These are phyloP conservation scores for Panaeolus cyanescens DNA, from an alignment of 768 basidiomycete genomes.

Conservation along the genomic window DNA sequence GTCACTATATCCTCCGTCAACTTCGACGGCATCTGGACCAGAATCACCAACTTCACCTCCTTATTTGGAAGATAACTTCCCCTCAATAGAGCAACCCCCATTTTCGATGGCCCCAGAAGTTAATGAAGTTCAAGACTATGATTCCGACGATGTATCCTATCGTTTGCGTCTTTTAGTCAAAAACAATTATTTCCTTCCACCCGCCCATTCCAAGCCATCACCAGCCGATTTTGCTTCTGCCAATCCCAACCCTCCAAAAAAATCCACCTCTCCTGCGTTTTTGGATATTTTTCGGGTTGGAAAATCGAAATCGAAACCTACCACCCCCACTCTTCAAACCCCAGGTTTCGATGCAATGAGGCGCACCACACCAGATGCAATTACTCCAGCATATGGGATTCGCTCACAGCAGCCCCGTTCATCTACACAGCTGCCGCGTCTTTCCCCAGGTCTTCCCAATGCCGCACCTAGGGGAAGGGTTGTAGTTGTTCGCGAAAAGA, in stretches of 20 bases:
- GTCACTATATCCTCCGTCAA: constrained; percentile 77
- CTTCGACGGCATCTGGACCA: constrained; percentile 61
- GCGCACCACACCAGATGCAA: constrained; percentile 68
- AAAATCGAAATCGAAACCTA: constrained; percentile 65
- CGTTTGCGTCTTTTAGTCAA: constrained; percentile 82
- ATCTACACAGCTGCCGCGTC: constrained; percentile 37
- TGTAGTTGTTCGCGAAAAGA: constrained; percentile 82
- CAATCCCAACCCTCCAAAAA: constrained; percentile 41
- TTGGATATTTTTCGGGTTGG: constrained; percentile 73
- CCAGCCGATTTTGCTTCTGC: constrained; percentile 59
- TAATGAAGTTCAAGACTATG: constrained; percentile 51
- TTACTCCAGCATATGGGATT: constrained; percentile 42
- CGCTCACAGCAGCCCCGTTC: constrained; percentile 35
- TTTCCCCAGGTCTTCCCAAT: constrained; percentile 27
- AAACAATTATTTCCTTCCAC: constrained; percentile 88
- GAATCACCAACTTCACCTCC: constrained; percentile 68
- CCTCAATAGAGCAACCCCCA: constrained; percentile 46
- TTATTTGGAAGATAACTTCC: constrained; percentile 48
- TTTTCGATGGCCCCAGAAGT: constrained; percentile 44
- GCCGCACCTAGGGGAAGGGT: constrained; percentile 54
- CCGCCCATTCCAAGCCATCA: constrained; percentile 82
- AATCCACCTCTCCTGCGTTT: constrained; percentile 55
- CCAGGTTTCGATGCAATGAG: constrained; percentile 47
- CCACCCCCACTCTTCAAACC: constrained; percentile 42
- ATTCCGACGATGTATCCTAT: constrained; percentile 82